Evolutionary conservation across 1,139 yeast genomes (phyloP).

Genomic region (Debaryomyces sp.): DNA sequence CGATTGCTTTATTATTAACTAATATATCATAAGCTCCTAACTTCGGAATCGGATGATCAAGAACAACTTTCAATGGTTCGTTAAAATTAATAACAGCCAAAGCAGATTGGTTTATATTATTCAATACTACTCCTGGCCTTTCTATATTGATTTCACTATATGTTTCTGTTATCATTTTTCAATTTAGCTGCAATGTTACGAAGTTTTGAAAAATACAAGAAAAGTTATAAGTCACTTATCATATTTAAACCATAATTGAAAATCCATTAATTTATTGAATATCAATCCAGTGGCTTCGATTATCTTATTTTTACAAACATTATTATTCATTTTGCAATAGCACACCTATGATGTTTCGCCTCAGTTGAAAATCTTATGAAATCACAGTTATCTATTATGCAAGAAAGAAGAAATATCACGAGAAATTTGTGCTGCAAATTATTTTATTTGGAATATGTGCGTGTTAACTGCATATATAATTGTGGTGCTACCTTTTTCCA

Average conservation of each 20-base stretch:
- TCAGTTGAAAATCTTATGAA: background rate
- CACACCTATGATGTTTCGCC: background rate
- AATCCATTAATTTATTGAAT: background rate
- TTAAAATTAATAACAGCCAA: constrained; percentile 15
- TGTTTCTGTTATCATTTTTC: background rate
- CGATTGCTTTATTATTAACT: constrained; percentile 42
- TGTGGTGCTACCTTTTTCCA: background rate
- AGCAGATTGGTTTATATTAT: background rate
- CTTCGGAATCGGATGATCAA: constrained; percentile 19
- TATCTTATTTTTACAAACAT: too few species aligned
- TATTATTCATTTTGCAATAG: background rate
- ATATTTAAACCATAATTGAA: background rate
- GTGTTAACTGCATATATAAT: too few species aligned
- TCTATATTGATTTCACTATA: background rate
- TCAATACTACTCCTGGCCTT: background rate
- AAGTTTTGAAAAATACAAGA: background rate
- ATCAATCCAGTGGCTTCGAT: background rate
- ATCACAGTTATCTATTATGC: background rate
- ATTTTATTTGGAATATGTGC: background rate
- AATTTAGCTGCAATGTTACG: background rate
- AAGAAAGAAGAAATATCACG: background rate
- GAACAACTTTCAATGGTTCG: constrained; percentile 19
- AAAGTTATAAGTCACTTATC: background rate
- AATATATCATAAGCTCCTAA: constrained; percentile 34
- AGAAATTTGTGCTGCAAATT: background rate